A percentile compares a stretch with the other conserved stretches of the same genome.
Evolutionary conservation across 2,329 filamentous ascomycete species (phyloP).

Genomic region (Penicillium hesseltinei): DNA sequence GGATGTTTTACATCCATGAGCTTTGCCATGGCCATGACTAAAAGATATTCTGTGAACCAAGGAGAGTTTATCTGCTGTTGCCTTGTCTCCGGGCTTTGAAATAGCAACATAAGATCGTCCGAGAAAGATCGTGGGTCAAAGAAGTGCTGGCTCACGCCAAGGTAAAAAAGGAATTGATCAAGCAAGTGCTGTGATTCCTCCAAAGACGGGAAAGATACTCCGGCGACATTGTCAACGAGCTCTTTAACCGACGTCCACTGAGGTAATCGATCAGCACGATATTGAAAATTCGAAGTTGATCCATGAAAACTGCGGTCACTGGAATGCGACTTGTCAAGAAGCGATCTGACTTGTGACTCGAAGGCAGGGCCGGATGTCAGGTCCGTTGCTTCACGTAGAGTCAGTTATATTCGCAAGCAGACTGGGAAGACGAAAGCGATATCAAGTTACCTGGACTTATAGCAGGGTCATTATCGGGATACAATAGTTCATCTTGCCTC

Average conservation of each 20-base stretch:
- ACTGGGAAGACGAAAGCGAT: neutral
- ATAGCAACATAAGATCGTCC: constrained; percentile 18
- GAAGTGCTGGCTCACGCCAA: constrained; percentile 26
- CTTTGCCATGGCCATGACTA: constrained; percentile 27
- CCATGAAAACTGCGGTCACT: neutral
- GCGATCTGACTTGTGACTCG: constrained; percentile 20
- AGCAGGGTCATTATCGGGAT: constrained; percentile 2
- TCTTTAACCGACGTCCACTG: constrained; percentile 8
- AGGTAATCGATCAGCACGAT: neutral
- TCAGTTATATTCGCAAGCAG: neutral
- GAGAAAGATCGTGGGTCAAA: constrained; percentile 23
- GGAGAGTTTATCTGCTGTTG: constrained; percentile 12
- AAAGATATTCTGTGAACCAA: constrained; percentile 24
- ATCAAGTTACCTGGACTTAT: constrained; percentile 15
- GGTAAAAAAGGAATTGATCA: constrained; percentile 24
- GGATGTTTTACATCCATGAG: constrained; percentile 24
- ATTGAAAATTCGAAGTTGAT: neutral
- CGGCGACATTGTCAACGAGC: constrained; percentile 4
- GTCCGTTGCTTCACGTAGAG: constrained; percentile 18
- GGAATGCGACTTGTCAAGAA: constrained; percentile 13
- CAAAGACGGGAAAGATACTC: constrained; percentile 11
- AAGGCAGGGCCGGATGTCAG: constrained; percentile 20
- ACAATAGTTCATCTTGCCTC: neutral
- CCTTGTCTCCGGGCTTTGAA: constrained; percentile 10
- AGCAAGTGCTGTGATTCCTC: constrained; percentile 22